Evolutionary conservation across 2,329 filamentous ascomycete genomes (phyloP).

Genomic region (Aureobasidium subglaciale): DNA sequence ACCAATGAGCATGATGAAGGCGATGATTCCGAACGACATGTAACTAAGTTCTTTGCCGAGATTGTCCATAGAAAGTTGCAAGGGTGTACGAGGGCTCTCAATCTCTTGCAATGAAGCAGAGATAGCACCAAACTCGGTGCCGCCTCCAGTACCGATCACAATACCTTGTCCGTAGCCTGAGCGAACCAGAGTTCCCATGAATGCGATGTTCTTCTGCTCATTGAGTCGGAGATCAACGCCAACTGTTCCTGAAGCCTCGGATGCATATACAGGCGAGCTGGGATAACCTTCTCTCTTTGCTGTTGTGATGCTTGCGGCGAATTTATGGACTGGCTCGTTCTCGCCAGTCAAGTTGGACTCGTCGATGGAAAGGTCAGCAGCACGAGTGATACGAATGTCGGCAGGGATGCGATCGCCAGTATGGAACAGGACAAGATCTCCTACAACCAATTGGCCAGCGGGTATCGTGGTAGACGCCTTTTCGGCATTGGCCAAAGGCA

Average conservation of each 20-base stretch:
- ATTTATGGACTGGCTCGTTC: conserved; percentile 84
- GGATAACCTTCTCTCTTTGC: conserved; percentile 21
- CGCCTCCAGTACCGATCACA: conserved; percentile 90
- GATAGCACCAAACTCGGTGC: conserved; percentile 94
- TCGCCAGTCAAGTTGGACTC: conserved; percentile 96
- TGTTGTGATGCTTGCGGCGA: conserved; percentile 35
- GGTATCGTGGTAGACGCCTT: conserved; percentile 76
- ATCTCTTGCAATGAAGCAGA: conserved; percentile 91
- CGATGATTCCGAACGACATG: conserved; percentile 92
- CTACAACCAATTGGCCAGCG: conserved; percentile 79
- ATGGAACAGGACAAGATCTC: conserved; percentile 87
- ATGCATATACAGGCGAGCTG: conserved; percentile 52
- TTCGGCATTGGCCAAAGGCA: conserved; percentile 54
- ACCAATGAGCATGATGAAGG: conserved; percentile 83
- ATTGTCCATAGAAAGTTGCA: conserved; percentile 96
- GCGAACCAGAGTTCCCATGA: conserved; percentile 94
- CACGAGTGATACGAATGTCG: conserved; percentile 87
- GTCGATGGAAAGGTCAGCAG: conserved; percentile 85
- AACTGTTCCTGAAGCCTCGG: conserved; percentile 51
- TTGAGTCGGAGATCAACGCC: conserved; percentile 62
- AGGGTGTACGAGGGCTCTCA: conserved; percentile 85
- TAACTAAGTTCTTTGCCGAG: conserved; percentile 94
- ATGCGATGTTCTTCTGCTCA: conserved; percentile 83
- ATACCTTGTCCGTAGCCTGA: conserved; percentile 93
- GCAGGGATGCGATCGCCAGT: conserved; percentile 95